Percentiles rank a stretch among this genome's conserved stretches.
phyloP scores from a whole-genome alignment of 495 filamentous ascomycete genomes.

The Neurospora discreta region DNA sequence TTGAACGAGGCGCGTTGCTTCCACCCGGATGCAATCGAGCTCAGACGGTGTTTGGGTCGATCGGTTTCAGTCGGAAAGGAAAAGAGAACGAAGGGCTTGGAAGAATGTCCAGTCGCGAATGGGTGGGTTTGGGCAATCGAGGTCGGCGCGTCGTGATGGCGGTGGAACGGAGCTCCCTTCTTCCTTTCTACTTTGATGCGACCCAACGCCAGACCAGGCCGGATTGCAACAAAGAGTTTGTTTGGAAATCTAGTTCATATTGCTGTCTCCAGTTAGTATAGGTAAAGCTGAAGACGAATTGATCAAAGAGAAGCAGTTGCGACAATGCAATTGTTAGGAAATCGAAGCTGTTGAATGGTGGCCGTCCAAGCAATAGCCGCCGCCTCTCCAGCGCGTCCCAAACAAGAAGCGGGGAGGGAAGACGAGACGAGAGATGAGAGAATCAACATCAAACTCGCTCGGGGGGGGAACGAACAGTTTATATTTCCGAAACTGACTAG shows the following conservation, averaged over 20 bases:
- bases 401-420: not conserved
- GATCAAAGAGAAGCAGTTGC: constrained; percentile 3
- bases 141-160: not conserved
- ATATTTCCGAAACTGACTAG: not conserved
- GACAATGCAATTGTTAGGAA: constrained; percentile 9
- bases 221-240: constrained; percentile 25
- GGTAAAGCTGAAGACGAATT: constrained; percentile 7
- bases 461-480: not conserved
- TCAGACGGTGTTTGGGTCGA: not conserved
- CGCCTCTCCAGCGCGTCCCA: no score
- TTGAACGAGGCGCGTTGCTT: not conserved
- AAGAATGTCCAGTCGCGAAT: not conserved
- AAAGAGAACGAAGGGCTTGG: not conserved
- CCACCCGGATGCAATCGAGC: not conserved
- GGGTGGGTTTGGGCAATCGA: not conserved
- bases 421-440: not conserved
- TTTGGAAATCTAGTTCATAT: constrained; percentile 31
- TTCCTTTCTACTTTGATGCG: constrained; percentile 11
- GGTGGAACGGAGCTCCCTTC: not conserved
- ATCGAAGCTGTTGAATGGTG: constrained; percentile 1
- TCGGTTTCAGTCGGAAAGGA: not conserved
- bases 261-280: constrained; percentile 26
- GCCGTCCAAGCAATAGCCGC: not conserved
- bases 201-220: constrained; percentile 24
- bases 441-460: not conserved